These are phyloP conservation scores for Colletotrichum trifolii DNA, from an alignment of 2,329 filamentous ascomycete genomes.

Conservation along the genomic window DNA sequence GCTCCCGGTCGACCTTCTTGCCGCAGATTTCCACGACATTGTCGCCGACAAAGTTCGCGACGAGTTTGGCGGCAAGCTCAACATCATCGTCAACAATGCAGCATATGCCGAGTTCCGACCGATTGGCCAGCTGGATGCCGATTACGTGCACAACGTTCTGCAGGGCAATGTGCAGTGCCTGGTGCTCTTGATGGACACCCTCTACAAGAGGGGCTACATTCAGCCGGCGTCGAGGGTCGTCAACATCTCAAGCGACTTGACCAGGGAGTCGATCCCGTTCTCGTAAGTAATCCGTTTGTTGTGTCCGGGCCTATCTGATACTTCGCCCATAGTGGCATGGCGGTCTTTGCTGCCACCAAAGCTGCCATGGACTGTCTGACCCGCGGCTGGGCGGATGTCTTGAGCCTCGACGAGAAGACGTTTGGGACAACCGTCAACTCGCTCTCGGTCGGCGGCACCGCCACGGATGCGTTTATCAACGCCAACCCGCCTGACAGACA, in stretches of 20 bases:
- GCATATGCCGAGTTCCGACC: slow-evolving; percentile 41
- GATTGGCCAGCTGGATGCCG: slow-evolving; percentile 42
- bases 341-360: slow-evolving; percentile 49
- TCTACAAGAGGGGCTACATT: slow-evolving; percentile 45
- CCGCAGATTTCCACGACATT: slow-evolving; percentile 39
- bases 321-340: not conserved
- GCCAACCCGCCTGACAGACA: slow-evolving; percentile 39
- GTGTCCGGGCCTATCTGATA: not conserved
- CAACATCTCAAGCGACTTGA: slow-evolving; percentile 43
- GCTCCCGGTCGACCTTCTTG: slow-evolving; percentile 45
- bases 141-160: slow-evolving; percentile 45
- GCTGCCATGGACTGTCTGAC: slow-evolving; percentile 49
- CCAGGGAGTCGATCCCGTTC: not conserved
- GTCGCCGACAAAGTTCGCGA: slow-evolving; percentile 42
- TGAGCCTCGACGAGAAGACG: slow-evolving; percentile 49
- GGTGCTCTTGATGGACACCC: slow-evolving; percentile 48
- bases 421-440: slow-evolving; percentile 49
- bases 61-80: slow-evolving; percentile 41
- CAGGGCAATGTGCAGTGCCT: slow-evolving; percentile 50
- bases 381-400: slow-evolving; percentile 50
- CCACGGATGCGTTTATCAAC: slow-evolving; percentile 48
- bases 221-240: slow-evolving; percentile 48
- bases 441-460: slow-evolving; percentile 45
- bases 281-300: not conserved
- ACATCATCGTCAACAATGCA: slow-evolving; percentile 50